Base-by-base conservation (phyloP, 768 basidiomycete genomes). In the Psilocybe azurescens region DNA sequence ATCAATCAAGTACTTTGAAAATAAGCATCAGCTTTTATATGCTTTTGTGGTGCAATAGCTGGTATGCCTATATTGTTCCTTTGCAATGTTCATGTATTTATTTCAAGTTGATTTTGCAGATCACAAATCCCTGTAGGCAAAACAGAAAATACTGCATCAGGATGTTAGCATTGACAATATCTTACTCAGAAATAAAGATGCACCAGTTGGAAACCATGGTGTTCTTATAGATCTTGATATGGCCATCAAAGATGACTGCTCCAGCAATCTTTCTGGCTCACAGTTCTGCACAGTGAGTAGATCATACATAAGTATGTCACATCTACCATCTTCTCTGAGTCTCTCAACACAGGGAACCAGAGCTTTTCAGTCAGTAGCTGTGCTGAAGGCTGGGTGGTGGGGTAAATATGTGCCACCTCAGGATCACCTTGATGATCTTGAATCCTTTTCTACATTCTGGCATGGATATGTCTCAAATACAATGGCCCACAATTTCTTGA, bases 211-310 rank as follows among this genome's bases (percentile, higher is more conserved):
- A 5, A 28, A 36, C 5, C 56, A 46, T 4, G 62, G 65, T 1
- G 47, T 61, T 20, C 20, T 66, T 3, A 66, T 66, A 24, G 65
- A 66, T 32, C 39, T 67, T n/a, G 66, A 67, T 20, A 59, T 67
- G 63, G 63, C 53, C 1, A 54, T 46, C 24, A 36, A 59, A 6
- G 32, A 33, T 5, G 28, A 20, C 20, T 11, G 11, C 33, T 6
- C 6, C 6, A 36, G 7, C 1, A 36, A 36, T 11, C 33, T 36
- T 7, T 3, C 33, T 36, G 33, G 33, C 33, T 36, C 11, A 7
- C 33, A 36, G 33, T 36, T 24, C 33, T 6, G 33, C 33, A 7
- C 1, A 3, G 7, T 36, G 33, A 36, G 33, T 36, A 24, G 24
- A 24, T 24, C 1, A 24, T 24, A 24, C 24, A 24, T 24, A 24